Evolutionary conservation across 23 red algal genomes (phyloP).

Genomic region (Gracilaria vermiculophylla): DNA sequence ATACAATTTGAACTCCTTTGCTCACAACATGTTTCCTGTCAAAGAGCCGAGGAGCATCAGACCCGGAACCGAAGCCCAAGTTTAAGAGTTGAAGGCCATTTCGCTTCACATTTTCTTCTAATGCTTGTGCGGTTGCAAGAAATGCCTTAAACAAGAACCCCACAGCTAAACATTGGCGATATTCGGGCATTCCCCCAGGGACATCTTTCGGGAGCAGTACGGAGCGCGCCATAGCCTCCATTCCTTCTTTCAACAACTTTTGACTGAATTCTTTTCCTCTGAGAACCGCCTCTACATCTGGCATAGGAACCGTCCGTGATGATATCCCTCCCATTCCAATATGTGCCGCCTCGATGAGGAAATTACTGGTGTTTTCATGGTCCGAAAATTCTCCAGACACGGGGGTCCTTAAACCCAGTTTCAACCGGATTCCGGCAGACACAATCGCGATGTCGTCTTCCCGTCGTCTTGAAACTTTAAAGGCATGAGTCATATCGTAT

Average conservation of each 20-base stretch:
- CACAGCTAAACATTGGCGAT: slow-evolving; percentile 57
- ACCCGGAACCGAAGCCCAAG: neutral
- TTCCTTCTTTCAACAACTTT: slow-evolving; percentile 14
- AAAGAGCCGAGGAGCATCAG: neutral
- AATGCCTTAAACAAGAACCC: slow-evolving; percentile 76
- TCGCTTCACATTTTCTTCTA: neutral
- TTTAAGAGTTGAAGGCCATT: neutral
- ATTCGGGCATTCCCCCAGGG: slow-evolving; percentile 83
- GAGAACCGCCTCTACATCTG: slow-evolving; percentile 19
- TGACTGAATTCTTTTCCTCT: slow-evolving; percentile 26
- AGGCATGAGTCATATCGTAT: slow-evolving; percentile 55
- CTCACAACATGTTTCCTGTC: neutral
- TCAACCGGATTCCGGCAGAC: slow-evolving; percentile 68
- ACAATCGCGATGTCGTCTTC: slow-evolving; percentile 97
- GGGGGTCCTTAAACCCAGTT: neutral
- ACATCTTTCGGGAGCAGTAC: slow-evolving; percentile 43
- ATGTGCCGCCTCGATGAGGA: slow-evolving; percentile 5
- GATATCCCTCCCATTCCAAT: slow-evolving; percentile 81
- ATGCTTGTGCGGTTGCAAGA: neutral
- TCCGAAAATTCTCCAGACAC: neutral
- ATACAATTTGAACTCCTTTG: slow-evolving; percentile 39
- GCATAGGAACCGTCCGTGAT: slow-evolving; percentile 32
- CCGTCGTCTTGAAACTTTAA: slow-evolving; percentile 74
- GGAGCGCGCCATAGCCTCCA: slow-evolving; percentile 20
- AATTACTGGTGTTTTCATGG: neutral